phyloP scores from a whole-genome alignment of 176 grass and related monocot genomes.

The Oryza brachyantha region DNA sequence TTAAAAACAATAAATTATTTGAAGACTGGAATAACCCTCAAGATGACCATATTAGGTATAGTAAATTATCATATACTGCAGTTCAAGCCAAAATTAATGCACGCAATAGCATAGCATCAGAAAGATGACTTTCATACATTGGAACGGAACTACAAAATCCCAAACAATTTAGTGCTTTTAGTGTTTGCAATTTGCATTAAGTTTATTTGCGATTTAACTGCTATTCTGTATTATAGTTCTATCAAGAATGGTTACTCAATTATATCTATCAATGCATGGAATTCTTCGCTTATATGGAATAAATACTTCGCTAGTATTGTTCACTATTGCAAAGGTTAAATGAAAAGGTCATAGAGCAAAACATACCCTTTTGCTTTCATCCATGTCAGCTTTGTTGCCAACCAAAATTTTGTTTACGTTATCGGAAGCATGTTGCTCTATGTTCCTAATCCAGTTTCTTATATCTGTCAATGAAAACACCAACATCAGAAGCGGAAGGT shows the following conservation, averaged over 20 bases:
- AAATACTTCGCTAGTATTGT: background rate
- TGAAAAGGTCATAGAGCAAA: background rate
- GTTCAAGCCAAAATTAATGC: background rate
- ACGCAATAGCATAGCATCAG: background rate
- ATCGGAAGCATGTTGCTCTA: conserved; percentile 61
- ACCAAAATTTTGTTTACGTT: conserved; percentile 68
- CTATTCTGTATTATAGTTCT: background rate
- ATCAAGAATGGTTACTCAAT: background rate
- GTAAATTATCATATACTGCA: background rate
- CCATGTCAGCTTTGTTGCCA: conserved; percentile 68
- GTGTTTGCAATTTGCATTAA: background rate
- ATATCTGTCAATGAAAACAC: conserved; percentile 33
- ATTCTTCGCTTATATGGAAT: background rate
- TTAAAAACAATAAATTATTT: background rate
- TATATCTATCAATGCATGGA: background rate
- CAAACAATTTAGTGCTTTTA: background rate
- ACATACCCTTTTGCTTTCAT: conserved; percentile 67
- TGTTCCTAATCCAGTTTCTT: conserved; percentile 56
- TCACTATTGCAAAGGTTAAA: background rate
- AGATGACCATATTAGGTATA: background rate
- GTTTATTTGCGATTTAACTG: background rate
- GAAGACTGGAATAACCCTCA: background rate
- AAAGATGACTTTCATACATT: background rate
- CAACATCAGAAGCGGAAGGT: conserved; percentile 1
- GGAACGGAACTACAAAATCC: background rate